phyloP scores from a whole-genome alignment of 768 basidiomycete species.

The Boletus huronensis region DNA sequence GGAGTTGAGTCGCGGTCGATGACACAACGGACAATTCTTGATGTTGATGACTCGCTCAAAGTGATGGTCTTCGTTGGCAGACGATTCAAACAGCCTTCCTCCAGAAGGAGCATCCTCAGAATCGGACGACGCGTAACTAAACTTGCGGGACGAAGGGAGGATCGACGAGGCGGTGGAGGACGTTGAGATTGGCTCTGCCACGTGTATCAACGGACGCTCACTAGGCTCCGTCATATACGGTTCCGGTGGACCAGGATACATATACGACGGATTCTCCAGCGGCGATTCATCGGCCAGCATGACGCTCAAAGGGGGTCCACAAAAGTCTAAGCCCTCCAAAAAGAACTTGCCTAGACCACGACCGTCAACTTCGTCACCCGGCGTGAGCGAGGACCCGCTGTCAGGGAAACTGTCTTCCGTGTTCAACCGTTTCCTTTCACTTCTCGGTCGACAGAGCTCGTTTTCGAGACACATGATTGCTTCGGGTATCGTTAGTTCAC shows the following conservation, averaged over 20 bases:
- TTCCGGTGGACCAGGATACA: slow-evolving; percentile 12
- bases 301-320: slow-evolving; percentile 44
- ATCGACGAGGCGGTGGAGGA: slow-evolving; percentile 8
- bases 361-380: slow-evolving; percentile 36
- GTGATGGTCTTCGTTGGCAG: slow-evolving; percentile 31
- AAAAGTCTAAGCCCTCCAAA: slow-evolving; percentile 60
- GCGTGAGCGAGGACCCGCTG: slow-evolving; percentile 53
- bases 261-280: slow-evolving; percentile 16
- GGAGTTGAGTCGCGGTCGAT: slow-evolving; percentile 76
- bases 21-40: slow-evolving; percentile 91
- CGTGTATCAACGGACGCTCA: slow-evolving; percentile 41
- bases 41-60: slow-evolving; percentile 93
- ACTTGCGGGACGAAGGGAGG: slow-evolving; percentile 24
- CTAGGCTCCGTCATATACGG: slow-evolving; percentile 43
- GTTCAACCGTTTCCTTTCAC: slow-evolving; percentile 68
- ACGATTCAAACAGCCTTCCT: slow-evolving; percentile 1
- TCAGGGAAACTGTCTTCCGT: slow-evolving; percentile 41
- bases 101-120: slow-evolving; percentile 37
- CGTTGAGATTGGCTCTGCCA: slow-evolving; percentile 27
- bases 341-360: slow-evolving; percentile 36
- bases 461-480: slow-evolving; percentile 81
- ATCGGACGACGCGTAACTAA: slow-evolving; percentile 45
- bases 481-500: slow-evolving; percentile 76
- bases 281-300: slow-evolving; percentile 31
- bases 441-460: slow-evolving; percentile 69